Evolutionary conservation across 228 moss, liverwort and hornwort species (phyloP).

Genomic region (Sphagnum fallax): DNA sequence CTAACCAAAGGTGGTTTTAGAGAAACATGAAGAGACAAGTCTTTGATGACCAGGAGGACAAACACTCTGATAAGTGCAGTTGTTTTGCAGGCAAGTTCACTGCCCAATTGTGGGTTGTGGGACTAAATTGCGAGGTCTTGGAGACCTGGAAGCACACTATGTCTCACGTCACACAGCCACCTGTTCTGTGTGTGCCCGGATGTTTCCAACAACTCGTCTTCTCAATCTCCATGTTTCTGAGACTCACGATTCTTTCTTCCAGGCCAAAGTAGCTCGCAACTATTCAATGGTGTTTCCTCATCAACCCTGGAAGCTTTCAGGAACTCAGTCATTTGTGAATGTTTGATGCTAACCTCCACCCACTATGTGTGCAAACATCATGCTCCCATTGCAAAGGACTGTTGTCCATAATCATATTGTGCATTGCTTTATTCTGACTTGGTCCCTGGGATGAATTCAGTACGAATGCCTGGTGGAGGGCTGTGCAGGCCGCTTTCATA

Average conservation of each 20-base stretch:
- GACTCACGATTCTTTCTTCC: constrained; percentile 71
- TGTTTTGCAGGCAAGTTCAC: constrained; percentile 41
- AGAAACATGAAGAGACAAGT: no score
- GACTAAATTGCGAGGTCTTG: constrained; percentile 38
- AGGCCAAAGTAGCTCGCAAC: constrained; percentile 69
- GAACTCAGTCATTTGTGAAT: no score
- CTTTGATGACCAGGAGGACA: no score
- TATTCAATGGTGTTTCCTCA: constrained; percentile 45
- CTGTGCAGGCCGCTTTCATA: constrained; percentile 44
- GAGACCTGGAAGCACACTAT: constrained; percentile 67
- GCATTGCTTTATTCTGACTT: no score
- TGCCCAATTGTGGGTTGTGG: constrained; percentile 73
- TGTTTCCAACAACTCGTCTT: constrained; percentile 70
- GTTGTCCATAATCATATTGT: no score
- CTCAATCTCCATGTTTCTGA: constrained; percentile 75
- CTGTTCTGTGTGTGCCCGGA: constrained; percentile 56
- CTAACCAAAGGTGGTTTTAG: no score
- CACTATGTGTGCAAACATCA: no score
- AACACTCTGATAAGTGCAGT: no score
- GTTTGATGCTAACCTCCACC: no score
- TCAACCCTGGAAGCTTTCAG: no score
- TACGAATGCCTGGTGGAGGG: constrained; percentile 78
- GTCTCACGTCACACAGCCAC: constrained; percentile 61
- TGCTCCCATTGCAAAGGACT: no score
- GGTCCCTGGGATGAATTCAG: constrained; percentile 14